Evolutionary conservation across 2,329 filamentous ascomycete species (phyloP).

Genomic region (Cercospora zeina): DNA sequence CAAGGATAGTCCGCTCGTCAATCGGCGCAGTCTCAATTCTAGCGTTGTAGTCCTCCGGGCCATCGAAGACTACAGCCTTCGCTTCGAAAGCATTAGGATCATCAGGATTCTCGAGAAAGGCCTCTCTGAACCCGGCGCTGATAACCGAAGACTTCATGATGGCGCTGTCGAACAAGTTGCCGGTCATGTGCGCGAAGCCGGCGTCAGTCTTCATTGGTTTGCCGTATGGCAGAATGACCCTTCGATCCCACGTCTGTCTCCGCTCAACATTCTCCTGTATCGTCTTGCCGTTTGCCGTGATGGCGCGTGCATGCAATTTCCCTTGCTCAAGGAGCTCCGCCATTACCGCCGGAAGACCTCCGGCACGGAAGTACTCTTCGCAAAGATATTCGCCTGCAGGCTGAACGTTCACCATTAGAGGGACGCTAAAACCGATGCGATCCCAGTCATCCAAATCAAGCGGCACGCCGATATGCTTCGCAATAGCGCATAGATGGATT

Average conservation of each 20-base stretch:
- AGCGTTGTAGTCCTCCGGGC: constrained; percentile 36
- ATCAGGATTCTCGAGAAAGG: constrained; percentile 32
- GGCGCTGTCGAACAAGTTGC: constrained; percentile 38
- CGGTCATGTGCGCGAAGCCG: constrained; percentile 47
- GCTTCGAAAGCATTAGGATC: constrained; percentile 38
- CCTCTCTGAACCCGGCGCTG: constrained; percentile 32
- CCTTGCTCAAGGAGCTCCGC: constrained; percentile 54
- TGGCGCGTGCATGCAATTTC: constrained; percentile 47
- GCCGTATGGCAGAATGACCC: constrained; percentile 49
- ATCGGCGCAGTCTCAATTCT: constrained; percentile 37
- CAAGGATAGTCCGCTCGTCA: constrained; percentile 36
- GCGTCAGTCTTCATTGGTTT: constrained; percentile 53
- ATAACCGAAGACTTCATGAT: constrained; percentile 40
- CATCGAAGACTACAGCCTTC: constrained; percentile 37
- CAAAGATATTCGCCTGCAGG: constrained; percentile 56
- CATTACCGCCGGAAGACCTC: constrained; percentile 56
- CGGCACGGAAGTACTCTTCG: constrained; percentile 57
- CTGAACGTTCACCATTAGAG: constrained; percentile 57
- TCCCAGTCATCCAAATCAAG: constrained; percentile 58
- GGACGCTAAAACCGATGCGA: constrained; percentile 51
- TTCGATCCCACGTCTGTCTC: constrained; percentile 53
- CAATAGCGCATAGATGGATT: constrained; percentile 58
- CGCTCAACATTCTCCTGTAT: constrained; percentile 48
- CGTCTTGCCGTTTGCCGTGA: constrained; percentile 53
- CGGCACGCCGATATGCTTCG: constrained; percentile 55